These are phyloP conservation scores for Lachnum nothofagi DNA, from an alignment of 2,329 filamentous ascomycete genomes.

Conservation along the genomic window DNA sequence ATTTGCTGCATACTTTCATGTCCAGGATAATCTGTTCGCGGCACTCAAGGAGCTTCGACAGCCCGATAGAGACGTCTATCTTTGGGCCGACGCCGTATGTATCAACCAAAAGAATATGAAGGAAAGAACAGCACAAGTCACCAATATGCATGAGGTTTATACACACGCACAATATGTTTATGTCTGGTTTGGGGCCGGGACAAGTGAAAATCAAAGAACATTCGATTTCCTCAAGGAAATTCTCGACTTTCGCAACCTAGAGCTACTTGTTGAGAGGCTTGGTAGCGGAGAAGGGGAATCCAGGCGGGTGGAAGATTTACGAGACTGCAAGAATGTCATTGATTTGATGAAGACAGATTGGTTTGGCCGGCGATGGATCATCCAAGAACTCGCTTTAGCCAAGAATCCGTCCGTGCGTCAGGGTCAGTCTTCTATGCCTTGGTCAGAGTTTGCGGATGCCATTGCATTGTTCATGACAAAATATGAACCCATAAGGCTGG, in stretches of 20 bases:
- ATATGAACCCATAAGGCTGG: no score
- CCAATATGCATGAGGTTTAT: not conserved
- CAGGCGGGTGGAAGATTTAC: not conserved
- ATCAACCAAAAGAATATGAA: conserved; percentile 1
- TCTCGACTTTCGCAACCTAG: not conserved
- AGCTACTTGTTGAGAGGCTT: not conserved
- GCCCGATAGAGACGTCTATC: not conserved
- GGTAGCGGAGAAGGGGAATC: no score
- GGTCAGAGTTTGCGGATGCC: conserved; percentile 24
- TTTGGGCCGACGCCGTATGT: conserved; percentile 9
- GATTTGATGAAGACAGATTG: conserved; percentile 28
- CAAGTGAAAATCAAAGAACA: not conserved
- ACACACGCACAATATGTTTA: not conserved
- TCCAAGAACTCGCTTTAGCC: conserved; percentile 39
- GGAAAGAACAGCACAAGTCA: not conserved
- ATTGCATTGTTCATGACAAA: conserved; percentile 17
- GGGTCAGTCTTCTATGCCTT: conserved; percentile 31
- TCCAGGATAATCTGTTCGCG: not conserved
- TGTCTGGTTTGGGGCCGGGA: conserved; percentile 14
- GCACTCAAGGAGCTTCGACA: not conserved
- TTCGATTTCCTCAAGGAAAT: conserved; percentile 10
- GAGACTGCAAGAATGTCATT: conserved; percentile 9
- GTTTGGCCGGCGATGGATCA: conserved; percentile 38
- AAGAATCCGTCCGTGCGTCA: conserved; percentile 33
- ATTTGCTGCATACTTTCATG: no score